phyloP scores from a whole-genome alignment of 371 early-diverging fungal genomes.

The Mortierella sp. region DNA sequence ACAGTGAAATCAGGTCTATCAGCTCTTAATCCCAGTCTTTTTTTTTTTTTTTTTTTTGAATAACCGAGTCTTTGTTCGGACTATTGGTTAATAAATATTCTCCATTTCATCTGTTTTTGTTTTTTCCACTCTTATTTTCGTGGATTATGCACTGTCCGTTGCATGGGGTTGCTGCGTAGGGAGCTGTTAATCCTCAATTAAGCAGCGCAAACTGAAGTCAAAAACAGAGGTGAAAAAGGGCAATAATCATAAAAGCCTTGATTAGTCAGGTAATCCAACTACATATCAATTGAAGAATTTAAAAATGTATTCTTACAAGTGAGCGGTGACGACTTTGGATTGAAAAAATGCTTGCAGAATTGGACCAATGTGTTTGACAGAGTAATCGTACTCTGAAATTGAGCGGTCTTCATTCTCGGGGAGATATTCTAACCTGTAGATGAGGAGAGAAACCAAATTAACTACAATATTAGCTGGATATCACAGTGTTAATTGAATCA shows the following conservation, averaged over 20 bases:
- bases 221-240: no score
- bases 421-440: conserved; percentile 17
- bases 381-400: conserved; percentile 16
- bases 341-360: conserved; percentile 18
- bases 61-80: conserved; percentile 14
- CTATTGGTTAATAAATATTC: conserved; percentile 13
- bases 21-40: conserved; percentile 13
- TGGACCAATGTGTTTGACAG: conserved; percentile 19
- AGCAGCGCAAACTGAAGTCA: no score
- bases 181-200: no score
- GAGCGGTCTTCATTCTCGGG: conserved; percentile 11
- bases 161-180: no score
- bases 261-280: conserved; percentile 11
- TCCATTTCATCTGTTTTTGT: no score
- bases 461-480: background rate
- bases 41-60: conserved; percentile 20
- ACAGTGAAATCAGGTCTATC: conserved; percentile 18
- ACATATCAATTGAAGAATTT: conserved; percentile 4
- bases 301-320: conserved; percentile 20
- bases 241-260: conserved; percentile 11
- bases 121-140: no score
- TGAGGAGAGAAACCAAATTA: conserved; percentile 8
- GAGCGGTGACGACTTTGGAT: conserved; percentile 16
- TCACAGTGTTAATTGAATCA: background rate
- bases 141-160: no score